phyloP scores from a whole-genome alignment of 2,329 filamentous ascomycete genomes.

The Torrubiellomyces zombiae region DNA sequence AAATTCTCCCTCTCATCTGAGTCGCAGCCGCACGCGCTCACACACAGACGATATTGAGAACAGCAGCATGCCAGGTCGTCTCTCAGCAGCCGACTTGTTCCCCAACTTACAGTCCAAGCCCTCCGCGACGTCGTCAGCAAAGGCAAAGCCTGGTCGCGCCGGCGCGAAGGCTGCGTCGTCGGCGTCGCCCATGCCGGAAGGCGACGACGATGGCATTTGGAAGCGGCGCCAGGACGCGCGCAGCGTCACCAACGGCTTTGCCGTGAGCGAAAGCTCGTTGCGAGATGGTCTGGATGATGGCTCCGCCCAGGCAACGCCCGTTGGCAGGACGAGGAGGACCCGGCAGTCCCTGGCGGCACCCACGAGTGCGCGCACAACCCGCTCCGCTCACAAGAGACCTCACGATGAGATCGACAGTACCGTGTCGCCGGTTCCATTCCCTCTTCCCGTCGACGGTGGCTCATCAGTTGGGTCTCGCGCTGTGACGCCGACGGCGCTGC shows the following conservation, averaged over 20 bases:
- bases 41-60: constrained; percentile 14
- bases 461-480: constrained; percentile 38
- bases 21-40: constrained; percentile 8
- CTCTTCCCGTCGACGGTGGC: constrained; percentile 29
- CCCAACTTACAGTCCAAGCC: constrained; percentile 15
- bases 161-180: constrained; percentile 11
- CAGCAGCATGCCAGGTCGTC: constrained; percentile 24
- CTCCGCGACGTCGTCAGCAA: constrained; percentile 8
- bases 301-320: constrained; percentile 14
- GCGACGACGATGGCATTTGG: constrained; percentile 16
- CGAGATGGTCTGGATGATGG: constrained; percentile 14
- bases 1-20: constrained; percentile 14
- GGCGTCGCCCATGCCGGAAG: constrained; percentile 12
- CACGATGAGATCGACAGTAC: constrained; percentile 37
- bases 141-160: constrained; percentile 9
- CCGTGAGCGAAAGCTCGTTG: constrained; percentile 21
- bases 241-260: constrained; percentile 20
- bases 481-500: constrained; percentile 38
- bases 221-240: constrained; percentile 20
- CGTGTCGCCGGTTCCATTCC: constrained; percentile 33
- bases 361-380: constrained; percentile 25
- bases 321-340: constrained; percentile 16
- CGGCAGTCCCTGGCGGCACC: constrained; percentile 18
- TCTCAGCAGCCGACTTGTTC: constrained; percentile 16
- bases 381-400: constrained; percentile 34